Evolutionary conservation across 352 stramenopile species (phyloP), one percentile per base, ranked within the genome.

Genomic region (Hyaloperonospora brassicae): DNA sequence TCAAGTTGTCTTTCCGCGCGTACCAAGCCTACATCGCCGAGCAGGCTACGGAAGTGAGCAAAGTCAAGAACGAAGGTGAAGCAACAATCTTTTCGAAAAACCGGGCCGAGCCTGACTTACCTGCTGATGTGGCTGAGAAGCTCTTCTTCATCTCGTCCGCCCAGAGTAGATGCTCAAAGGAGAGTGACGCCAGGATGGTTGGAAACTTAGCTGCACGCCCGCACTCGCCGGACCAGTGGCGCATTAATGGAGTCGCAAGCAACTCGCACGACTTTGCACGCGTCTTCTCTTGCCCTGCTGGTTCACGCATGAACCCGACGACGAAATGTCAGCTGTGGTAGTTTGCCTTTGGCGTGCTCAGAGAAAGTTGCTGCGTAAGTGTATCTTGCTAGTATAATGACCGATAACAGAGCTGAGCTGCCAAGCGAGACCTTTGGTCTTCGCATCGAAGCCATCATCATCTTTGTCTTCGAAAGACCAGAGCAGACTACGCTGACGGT

Each of bases 321-420:
- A n/a, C n/a, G n/a, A n/a, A n/a, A n/a, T n/a, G n/a, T n/a, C 43
- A 76, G 53, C 64, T 95, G 21, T 95, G 85, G 85, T 95, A 67
- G 34, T 9, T 46, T 39, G 44, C 30, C 46, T 43, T 22, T 30
- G 40, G 23, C 51, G 65, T 65, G 56, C 22, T 48, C 42, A 56
- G 58, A 51, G n/a, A 64, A n/a, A n/a, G n/a, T n/a, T 31, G 47
- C n/a, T 57, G 67, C 65, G 31, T 59, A 48, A 39, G 22, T 23
- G 27, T 41, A n/a, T n/a, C n/a, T 34, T 8, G 31, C 47, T 39
- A 34, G 27, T 50, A 14, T 27, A 51, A 38, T 62, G 58, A 14
- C 46, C 52, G 31, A 45, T 55, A 58, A 50, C n/a, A 22, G 44
- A 42, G 17, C 11, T 51, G 21, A 55, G 60, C 31, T 72, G 50